Evolutionary conservation across 257 asterid genomes (phyloP), one percentile per base, ranked within the genome.

Genomic region (Eucommia ulmoides): DNA sequence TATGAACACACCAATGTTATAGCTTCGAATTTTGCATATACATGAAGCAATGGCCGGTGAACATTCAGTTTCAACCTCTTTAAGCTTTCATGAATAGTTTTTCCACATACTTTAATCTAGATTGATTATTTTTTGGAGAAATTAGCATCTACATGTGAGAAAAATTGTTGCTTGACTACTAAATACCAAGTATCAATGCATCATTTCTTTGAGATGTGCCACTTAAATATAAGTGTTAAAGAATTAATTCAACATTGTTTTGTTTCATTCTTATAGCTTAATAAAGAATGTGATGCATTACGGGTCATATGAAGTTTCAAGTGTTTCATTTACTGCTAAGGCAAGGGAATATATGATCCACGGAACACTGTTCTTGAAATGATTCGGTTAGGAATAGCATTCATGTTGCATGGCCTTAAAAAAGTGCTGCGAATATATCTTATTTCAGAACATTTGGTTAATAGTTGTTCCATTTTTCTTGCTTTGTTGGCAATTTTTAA

Each of bases 401-500:
- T 15, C n/a, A 35, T 14, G 16, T 11, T 35, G 44, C 11, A 3
- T 35, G 16, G 16, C n/a, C 44, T 35, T 35, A 35, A 35, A 18
- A 18, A 35, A 35, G 5, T 15, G 10, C 2, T 6, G 11, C 14
- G 16, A 35, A 18, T 10, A 35, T 35, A 10, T 35, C 44, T 35
- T 35, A 18, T 35, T 4, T 35, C n/a, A n/a, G n/a, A 9, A 9
- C 44, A 35, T 26, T 4, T 35, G 44, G 11, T 15, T 35, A 0
- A 18, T 2, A 35, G 10, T 2, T 35, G 3, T 35, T 6, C 5
- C n/a, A 35, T 2, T 35, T 11, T 16, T 23, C 1, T 29, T 65
- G 17, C 55, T 55, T 49, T 26, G 8, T n/a, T n/a, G n/a, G n/a
- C 22, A 35, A 29, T n/a, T 23, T 59, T 47, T 9, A 52, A 84